phyloP scores from a whole-genome alignment of 495 filamentous ascomycete species.

The Lepidopterella palustris region DNA sequence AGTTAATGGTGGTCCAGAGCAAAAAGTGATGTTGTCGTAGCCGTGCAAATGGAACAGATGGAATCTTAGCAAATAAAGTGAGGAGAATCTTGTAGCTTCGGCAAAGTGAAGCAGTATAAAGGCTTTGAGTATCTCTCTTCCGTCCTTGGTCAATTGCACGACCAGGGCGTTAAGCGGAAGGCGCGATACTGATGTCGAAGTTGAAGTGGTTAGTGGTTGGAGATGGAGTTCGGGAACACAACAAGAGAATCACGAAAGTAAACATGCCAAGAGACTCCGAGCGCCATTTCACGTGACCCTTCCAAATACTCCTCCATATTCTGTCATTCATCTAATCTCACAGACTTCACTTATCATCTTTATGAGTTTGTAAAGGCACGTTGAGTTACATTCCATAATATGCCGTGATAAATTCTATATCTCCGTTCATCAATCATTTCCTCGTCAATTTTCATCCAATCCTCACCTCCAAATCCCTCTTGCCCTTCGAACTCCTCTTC shows the following conservation, averaged over 20 bases:
- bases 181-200: background rate
- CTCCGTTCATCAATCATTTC: background rate
- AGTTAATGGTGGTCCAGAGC: background rate
- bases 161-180: background rate
- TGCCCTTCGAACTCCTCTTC: conserved; percentile 8
- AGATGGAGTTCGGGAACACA: too few relatives aligned
- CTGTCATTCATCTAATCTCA: too few relatives aligned
- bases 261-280: too few relatives aligned
- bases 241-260: too few relatives aligned
- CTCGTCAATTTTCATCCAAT: background rate
- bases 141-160: conserved; percentile 10
- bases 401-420: too few relatives aligned
- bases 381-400: too few relatives aligned
- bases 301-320: too few relatives aligned
- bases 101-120: conserved; percentile 6
- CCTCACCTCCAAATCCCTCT: background rate
- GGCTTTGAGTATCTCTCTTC: conserved; percentile 7
- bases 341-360: too few relatives aligned
- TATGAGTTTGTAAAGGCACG: too few relatives aligned
- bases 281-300: too few relatives aligned
- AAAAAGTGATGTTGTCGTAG: background rate
- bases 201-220: too few relatives aligned
- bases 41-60: conserved; percentile 13
- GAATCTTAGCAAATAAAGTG: conserved; percentile 8
- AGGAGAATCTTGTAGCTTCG: conserved; percentile 16